Conservation (phyloP, 164 flowering plant species). For the Annona cherimola region DNA sequence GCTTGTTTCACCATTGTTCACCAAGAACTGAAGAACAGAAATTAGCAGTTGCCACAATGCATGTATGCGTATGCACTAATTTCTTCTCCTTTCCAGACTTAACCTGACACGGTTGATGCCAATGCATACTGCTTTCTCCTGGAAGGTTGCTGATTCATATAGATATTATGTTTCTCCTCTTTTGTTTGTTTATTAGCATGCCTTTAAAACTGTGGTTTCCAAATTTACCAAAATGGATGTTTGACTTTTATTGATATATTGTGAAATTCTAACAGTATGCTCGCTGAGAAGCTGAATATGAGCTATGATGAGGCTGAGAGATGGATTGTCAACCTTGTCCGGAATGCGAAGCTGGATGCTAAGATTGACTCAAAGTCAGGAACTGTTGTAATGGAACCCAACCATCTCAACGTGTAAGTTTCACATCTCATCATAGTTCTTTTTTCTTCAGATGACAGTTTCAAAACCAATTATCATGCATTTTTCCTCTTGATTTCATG, state of each 20-base stretch:
- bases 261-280: constrained; percentile 46
- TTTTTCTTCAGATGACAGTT: not conserved
- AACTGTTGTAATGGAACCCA: constrained; percentile 84
- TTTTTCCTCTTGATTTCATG: not conserved
- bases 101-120: too few species aligned
- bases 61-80: too few species aligned
- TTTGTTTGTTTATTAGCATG: too few species aligned
- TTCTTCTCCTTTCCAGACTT: too few species aligned
- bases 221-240: not conserved
- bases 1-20: too few species aligned
- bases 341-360: constrained; percentile 85
- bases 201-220: not conserved
- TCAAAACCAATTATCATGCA: not conserved
- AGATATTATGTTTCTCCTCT: too few species aligned
- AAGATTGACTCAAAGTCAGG: constrained; percentile 81
- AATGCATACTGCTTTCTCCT: too few species aligned
- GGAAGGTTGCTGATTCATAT: too few species aligned
- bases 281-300: constrained; percentile 88
- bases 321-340: constrained; percentile 93
- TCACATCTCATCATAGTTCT: not conserved
- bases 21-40: too few species aligned
- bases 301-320: constrained; percentile 93
- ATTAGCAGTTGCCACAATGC: too few species aligned
- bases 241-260: too few species aligned
- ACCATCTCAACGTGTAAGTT: constrained; percentile 79